Evolutionary conservation across 2,329 filamentous ascomycete species (phyloP), one percentile per base, ranked within the genome.

Genomic region (Cladosporium sp.): DNA sequence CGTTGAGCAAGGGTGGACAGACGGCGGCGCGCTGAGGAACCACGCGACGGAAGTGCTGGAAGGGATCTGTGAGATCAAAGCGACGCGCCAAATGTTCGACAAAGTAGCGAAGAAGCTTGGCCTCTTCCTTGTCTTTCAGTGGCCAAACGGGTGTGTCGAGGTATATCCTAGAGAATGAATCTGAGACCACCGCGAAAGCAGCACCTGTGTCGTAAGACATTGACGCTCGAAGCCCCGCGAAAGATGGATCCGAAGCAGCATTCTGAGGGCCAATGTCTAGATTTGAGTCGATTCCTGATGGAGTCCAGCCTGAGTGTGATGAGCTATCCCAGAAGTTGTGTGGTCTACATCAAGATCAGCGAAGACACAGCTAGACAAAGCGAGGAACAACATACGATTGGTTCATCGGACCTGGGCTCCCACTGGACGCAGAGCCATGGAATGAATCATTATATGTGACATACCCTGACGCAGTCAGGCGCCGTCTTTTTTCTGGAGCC

Each of bases 1-100:
- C 85, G 64, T 87, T 86, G 14, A 86, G 77, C 4, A 88, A 78
- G 2, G 84, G 82, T 0, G 82, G 82, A 62, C 81, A 86, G 1
- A 76, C 79, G 14, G 80, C 80, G 4, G 86, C 84, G 24, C 83
- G 78, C 64, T 83, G 79, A 0, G 86, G 86, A 0, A 88, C 85
- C 6, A 84, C 77, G 0, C 80, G 78, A 64, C 84, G 82, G 69
- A 88, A 88, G 66, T 86, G 84, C 21, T 74, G 68, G n/a, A 72
- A 65, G 12, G 73, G 70, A 67, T 78, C 76, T 44, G 72, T 75
- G 1, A 78, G 68, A 59, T 78, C 75, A 49, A 78, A 74, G 24
- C 69, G 74, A 2, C 70, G 63, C 3, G 74, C 69, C 21, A 78
- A 64, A 15, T 71, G 67, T 28, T 77, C 74, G 15, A 76, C 70